Evolutionary conservation across 1,139 yeast species (phyloP).

Genomic region (Diutina rugosa): DNA sequence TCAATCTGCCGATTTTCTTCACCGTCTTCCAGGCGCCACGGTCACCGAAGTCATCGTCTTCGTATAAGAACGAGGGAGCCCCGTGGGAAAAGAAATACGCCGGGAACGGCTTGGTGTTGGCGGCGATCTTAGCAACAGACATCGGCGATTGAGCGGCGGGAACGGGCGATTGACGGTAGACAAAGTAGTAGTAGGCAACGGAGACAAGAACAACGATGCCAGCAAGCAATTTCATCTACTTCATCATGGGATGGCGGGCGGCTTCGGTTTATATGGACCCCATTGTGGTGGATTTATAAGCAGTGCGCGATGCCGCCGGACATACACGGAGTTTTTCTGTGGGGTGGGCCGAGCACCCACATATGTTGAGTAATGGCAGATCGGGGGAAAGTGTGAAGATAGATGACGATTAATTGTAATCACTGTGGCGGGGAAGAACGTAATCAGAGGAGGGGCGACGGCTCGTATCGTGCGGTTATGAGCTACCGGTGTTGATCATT

Average conservation of each 20-base stretch:
- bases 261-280: background rate
- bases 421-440: background rate
- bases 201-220: background rate
- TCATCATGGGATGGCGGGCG: background rate
- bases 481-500: no score
- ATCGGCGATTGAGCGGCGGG: background rate
- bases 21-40: slow-evolving; percentile 48
- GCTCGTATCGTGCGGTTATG: background rate
- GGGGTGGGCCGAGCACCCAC: background rate
- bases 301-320: background rate
- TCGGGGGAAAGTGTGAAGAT: background rate
- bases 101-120: slow-evolving; percentile 24
- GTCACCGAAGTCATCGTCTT: slow-evolving; percentile 29
- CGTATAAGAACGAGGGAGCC: slow-evolving; percentile 61
- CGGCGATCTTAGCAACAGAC: background rate
- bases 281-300: background rate
- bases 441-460: background rate
- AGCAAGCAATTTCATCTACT: background rate
- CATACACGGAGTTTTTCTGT: background rate
- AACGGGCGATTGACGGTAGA: background rate
- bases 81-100: slow-evolving; percentile 65
- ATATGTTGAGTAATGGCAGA: no score
- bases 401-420: background rate
- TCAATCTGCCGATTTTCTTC: slow-evolving; percentile 34
- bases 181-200: background rate